phyloP scores from a whole-genome alignment of 371 early-diverging fungal genomes.

The Apophysomyces ossiformis region DNA sequence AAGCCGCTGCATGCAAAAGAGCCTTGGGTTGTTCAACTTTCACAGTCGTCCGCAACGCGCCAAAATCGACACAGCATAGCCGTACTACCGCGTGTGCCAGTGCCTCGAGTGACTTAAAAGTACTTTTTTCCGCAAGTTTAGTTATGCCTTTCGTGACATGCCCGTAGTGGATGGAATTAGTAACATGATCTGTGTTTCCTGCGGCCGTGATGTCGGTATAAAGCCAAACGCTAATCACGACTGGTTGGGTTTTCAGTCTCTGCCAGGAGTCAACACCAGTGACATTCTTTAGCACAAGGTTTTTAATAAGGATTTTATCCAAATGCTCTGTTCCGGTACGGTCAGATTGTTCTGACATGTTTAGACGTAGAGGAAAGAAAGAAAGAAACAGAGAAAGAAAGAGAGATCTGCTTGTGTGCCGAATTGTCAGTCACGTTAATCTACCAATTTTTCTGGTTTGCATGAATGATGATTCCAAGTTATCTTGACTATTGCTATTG shows the following conservation, averaged over 20 bases:
- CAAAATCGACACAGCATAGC: conserved; percentile 62
- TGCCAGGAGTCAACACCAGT: conserved; percentile 97
- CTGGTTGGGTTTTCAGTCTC: conserved; percentile 83
- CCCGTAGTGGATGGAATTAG: conserved; percentile 86
- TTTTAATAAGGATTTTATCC: conserved; percentile 82
- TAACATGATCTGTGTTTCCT: conserved; percentile 77
- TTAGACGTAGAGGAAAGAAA: neutral
- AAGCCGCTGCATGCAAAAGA: conserved; percentile 87
- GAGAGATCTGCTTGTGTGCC: conserved; percentile 13
- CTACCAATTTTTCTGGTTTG: no score
- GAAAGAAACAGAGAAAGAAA: neutral
- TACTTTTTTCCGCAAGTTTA: conserved; percentile 74
- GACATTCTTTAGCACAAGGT: conserved; percentile 83
- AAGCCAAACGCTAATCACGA: conserved; percentile 76
- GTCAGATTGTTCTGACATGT: neutral
- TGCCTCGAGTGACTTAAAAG: conserved; percentile 74
- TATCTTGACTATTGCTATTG: no score
- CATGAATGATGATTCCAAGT: no score
- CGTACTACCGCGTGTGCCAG: conserved; percentile 72
- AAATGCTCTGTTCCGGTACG: conserved; percentile 18
- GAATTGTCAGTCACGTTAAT: neutral
- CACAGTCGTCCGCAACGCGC: conserved; percentile 70
- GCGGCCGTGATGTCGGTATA: conserved; percentile 78
- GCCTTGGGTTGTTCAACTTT: conserved; percentile 89
- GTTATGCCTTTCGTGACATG: conserved; percentile 77